phyloP scores from a whole-genome alignment of 352 stramenopile species.

The Pythium coloratum region DNA sequence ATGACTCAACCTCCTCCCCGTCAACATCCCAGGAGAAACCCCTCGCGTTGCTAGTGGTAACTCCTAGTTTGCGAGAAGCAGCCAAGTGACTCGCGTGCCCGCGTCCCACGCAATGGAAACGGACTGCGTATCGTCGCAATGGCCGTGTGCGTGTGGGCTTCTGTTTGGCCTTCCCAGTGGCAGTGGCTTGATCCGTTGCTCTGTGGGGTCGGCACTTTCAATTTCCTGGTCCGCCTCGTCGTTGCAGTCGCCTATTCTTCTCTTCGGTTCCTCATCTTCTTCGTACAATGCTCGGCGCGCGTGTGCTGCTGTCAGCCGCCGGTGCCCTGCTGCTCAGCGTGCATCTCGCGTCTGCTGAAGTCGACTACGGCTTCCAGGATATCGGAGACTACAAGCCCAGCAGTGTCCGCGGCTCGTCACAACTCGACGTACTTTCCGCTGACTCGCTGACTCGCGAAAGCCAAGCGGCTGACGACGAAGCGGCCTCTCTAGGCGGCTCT shows the following conservation, averaged over 20 bases:
- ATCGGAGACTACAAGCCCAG: neutral
- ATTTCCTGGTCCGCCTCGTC: neutral
- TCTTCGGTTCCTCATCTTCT: neutral
- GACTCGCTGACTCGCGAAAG: neutral
- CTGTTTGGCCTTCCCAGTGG: too few species aligned
- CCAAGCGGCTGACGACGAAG: neutral
- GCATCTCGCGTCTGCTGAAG: neutral
- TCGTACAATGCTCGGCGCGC: conserved; percentile 10
- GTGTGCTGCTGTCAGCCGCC: conserved; percentile 20
- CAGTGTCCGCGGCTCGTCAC: neutral
- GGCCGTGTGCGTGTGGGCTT: too few species aligned
- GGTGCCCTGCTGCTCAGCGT: conserved; percentile 16
- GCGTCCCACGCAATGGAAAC: neutral
- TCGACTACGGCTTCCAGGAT: neutral
- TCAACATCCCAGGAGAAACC: conserved; percentile 1
- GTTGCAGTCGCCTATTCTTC: neutral
- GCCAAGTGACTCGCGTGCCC: neutral
- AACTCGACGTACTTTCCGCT: neutral
- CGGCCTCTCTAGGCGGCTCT: neutral
- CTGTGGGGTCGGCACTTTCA: neutral
- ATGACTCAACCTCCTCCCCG: neutral
- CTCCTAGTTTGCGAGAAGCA: neutral
- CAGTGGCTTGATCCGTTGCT: neutral
- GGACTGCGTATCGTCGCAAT: neutral
- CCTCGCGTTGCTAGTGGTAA: neutral